phyloP scores from a whole-genome alignment of 1,284 basidiomycete genomes.

The Rhodotorula sp. region DNA sequence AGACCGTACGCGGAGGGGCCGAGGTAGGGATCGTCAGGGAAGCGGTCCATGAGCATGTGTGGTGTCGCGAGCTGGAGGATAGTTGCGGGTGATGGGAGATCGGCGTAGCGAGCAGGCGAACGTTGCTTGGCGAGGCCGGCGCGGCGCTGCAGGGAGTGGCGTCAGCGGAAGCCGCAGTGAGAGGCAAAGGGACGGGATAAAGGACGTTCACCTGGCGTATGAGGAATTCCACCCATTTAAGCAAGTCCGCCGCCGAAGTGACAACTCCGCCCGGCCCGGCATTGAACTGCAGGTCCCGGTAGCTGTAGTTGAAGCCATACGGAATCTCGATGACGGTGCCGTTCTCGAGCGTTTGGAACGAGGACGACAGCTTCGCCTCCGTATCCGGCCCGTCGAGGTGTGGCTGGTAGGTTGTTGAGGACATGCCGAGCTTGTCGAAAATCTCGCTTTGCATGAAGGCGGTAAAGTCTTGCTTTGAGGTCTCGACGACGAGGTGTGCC shows the following conservation, averaged over 20 bases:
- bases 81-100: neutral
- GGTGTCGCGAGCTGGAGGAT: neutral
- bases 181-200: too few species aligned
- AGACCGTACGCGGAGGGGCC: neutral
- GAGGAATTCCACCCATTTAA: conserved; percentile 23
- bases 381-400: conserved; percentile 16
- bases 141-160: neutral
- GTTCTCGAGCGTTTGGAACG: conserved; percentile 49
- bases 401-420: conserved; percentile 52
- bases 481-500: conserved; percentile 49
- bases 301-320: conserved; percentile 45
- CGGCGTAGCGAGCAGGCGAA: neutral
- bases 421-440: conserved; percentile 54
- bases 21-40: too few species aligned
- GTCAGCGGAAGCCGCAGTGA: neutral
- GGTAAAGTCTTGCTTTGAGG: conserved; percentile 49
- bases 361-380: conserved; percentile 40
- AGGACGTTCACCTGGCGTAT: neutral
- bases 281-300: conserved; percentile 43
- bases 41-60: too few species aligned
- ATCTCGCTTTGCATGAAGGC: conserved; percentile 53
- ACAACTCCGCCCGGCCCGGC: conserved; percentile 55
- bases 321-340: conserved; percentile 39
- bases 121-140: neutral
- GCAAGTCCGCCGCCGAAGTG: conserved; percentile 49